phyloP scores from a whole-genome alignment of 441 rosid species.

The Pelargonium cotyledonis region DNA sequence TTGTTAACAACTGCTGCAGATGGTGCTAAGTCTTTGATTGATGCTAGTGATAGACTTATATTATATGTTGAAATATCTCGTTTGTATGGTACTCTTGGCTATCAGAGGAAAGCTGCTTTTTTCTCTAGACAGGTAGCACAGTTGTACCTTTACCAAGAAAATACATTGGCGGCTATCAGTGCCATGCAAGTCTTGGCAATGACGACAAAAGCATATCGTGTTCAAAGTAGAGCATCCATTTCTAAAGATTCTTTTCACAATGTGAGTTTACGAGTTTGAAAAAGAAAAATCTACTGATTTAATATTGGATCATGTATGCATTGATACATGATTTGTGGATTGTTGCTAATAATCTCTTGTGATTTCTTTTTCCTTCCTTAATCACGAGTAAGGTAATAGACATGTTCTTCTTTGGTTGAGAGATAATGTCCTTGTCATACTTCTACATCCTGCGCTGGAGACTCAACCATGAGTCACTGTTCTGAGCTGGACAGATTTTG shows the following conservation, averaged over 20 bases:
- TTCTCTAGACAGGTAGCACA: constrained; percentile 97
- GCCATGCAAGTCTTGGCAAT: constrained; percentile 94
- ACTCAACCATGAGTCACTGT: not conserved
- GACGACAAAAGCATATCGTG: constrained; percentile 89
- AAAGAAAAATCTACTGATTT: not conserved
- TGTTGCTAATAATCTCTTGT: too few relatives aligned
- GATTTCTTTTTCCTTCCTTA: not conserved
- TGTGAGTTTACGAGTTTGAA: constrained; percentile 34
- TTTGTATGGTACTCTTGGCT: constrained; percentile 80
- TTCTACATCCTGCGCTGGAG: not conserved
- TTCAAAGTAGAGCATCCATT: constrained; percentile 78
- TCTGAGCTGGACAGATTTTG: not conserved
- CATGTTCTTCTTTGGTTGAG: not conserved
- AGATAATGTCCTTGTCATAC: not conserved
- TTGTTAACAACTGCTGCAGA: constrained; percentile 84
- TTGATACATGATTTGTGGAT: not conserved
- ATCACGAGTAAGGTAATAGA: not conserved
- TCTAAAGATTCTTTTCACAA: constrained; percentile 37
- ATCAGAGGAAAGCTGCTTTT: constrained; percentile 93
- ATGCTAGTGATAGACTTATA: constrained; percentile 83
- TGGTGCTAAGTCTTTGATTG: constrained; percentile 93
- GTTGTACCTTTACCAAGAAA: constrained; percentile 88
- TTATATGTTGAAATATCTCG: constrained; percentile 88
- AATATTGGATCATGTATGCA: not conserved
- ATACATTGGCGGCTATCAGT: constrained; percentile 83